Conservation (phyloP, 2,329 filamentous ascomycete species). For the Penicillium sumatraense region DNA sequence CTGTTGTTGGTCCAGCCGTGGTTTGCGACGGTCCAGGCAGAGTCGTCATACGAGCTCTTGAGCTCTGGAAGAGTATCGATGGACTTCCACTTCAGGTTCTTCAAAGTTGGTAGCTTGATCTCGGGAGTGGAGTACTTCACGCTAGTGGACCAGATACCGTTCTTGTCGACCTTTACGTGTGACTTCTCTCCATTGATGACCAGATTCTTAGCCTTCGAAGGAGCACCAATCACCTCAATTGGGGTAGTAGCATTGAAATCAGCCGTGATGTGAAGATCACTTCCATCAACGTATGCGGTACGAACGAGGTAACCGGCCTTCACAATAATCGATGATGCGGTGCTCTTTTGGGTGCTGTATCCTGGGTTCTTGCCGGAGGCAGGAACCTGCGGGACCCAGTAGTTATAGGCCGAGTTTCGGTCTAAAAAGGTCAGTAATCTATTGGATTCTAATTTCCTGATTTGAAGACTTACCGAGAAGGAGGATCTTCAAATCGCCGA, state of each 20-base stretch:
- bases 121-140: conserved; percentile 57
- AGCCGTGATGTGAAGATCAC: conserved; percentile 66
- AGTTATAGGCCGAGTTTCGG: conserved; percentile 52
- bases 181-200: conserved; percentile 63
- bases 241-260: conserved; percentile 73
- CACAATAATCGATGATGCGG: conserved; percentile 44
- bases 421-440: conserved; percentile 46
- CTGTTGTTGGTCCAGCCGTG: conserved; percentile 66
- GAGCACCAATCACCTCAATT: conserved; percentile 70
- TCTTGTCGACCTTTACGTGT: conserved; percentile 44
- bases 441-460: background rate
- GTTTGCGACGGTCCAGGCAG: conserved; percentile 66
- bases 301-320: conserved; percentile 51
- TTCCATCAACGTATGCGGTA: conserved; percentile 57
- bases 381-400: conserved; percentile 49
- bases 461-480: conserved; percentile 50
- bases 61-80: conserved; percentile 75
- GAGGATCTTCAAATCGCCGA: conserved; percentile 57
- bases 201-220: conserved; percentile 59
- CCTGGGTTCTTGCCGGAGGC: conserved; percentile 30
- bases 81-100: conserved; percentile 67
- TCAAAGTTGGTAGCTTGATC: conserved; percentile 62
- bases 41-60: conserved; percentile 67
- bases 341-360: conserved; percentile 35
- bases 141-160: conserved; percentile 57